Base-by-base conservation (phyloP, 805 yeast species). In the Candida mattraensis region DNA sequence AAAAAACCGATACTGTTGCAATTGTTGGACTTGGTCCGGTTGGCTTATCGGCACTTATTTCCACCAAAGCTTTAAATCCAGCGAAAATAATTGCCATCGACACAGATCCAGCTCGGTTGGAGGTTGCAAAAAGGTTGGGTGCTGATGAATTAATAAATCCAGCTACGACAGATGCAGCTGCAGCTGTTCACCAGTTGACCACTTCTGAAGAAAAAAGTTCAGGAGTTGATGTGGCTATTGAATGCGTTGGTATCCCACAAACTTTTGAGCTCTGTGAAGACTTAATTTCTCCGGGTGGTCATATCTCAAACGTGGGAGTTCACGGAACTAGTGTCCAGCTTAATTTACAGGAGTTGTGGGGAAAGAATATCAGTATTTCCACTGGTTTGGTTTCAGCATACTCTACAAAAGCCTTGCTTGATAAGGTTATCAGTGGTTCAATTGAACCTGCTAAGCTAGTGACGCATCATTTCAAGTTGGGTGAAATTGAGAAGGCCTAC, bases 21-120 rank as follows among this genome's bases (percentile, higher is more conserved):
- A 77, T 79, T 40, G 78, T 78, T 33, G 86, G 86, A 30, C 70
- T 79, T 24, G 86, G 86, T 2, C 83, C 85, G 5, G 80, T 79
- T 33, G 86, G 86, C 21, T 61, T 78, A 33, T 72, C 80, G 33
- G 77, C 81, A n/a, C 70, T 81, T 31, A 60, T 76, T 22, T 74
- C 74, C 8, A 74, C 81, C 11, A 68, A 70, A 44, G 58, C 72
- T 8, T 68, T 66, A 44, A 73, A 80, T 5, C 84, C 85, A n/a
- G 53, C 70, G 5, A 56, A 67, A 26, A 72, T 78, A 19, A 71
- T 79, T 42, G 69, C 79, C 33, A 73, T 78, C 41, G 86, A 79
- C 55, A 63, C 72, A 47, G 76, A 78, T 48, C 83, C 78, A 44
- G 60, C 65, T 51, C 74, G 82, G 60, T 65, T 79, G 46, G 69